phyloP scores from a whole-genome alignment of 306 rosid species.

The Lagenaria siceraria region DNA sequence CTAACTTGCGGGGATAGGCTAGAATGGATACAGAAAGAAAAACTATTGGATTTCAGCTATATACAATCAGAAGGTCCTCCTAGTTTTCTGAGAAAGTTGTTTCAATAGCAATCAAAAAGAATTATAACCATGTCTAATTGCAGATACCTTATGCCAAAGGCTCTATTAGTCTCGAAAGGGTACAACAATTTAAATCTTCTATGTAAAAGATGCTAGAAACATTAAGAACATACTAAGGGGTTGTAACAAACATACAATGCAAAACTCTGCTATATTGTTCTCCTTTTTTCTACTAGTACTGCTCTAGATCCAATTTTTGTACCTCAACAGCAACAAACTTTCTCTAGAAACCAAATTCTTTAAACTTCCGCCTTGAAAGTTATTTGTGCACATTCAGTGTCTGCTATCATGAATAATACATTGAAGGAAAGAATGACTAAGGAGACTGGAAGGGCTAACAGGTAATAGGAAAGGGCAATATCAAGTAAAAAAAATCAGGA shows the following conservation, averaged over 20 bases:
- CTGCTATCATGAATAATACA: background rate
- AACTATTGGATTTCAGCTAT: background rate
- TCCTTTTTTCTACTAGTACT: background rate
- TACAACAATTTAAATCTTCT: background rate
- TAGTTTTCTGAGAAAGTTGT: background rate
- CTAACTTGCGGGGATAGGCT: background rate
- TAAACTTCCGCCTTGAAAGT: background rate
- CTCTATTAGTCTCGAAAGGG: background rate
- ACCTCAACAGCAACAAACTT: background rate
- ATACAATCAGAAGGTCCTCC: background rate
- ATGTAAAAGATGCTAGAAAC: background rate
- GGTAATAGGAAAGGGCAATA: background rate
- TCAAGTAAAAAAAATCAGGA: background rate
- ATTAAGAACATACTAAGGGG: background rate
- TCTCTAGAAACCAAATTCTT: background rate
- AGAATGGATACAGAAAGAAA: background rate
- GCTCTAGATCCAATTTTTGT: background rate
- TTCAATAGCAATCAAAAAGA: background rate
- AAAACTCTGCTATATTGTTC: background rate
- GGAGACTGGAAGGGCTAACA: background rate
- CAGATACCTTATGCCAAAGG: background rate
- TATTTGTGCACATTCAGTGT: background rate
- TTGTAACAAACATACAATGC: background rate
- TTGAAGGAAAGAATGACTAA: background rate
- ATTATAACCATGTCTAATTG: background rate